Conservation (phyloP, 768 basidiomycete genomes). For the Phanerochaete sordida region DNA sequence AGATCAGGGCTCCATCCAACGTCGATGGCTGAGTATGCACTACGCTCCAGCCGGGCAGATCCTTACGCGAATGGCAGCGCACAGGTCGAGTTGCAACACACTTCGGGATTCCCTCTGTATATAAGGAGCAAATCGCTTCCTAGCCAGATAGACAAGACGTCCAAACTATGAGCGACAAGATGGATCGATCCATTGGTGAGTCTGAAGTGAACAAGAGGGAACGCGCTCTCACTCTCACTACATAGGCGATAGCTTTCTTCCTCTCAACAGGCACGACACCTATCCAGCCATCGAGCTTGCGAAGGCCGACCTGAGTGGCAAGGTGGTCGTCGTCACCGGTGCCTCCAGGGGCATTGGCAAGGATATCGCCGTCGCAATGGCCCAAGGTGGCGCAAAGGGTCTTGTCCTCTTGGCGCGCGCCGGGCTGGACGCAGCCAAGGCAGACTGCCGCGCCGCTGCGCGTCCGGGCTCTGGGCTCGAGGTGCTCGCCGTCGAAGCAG, state of each 20-base stretch:
- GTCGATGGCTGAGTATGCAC: too few relatives aligned
- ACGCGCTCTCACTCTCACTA: too few relatives aligned
- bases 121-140: too few relatives aligned
- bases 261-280: neutral
- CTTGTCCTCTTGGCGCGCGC: neutral
- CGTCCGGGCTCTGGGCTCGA: conserved; percentile 3
- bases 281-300: neutral
- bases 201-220: too few relatives aligned
- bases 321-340: neutral
- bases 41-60: too few relatives aligned
- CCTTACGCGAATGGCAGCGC: too few relatives aligned
- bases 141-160: too few relatives aligned
- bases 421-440: neutral
- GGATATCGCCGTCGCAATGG: neutral
- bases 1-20: too few relatives aligned
- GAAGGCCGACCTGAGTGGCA: neutral
- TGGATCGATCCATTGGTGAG: too few relatives aligned
- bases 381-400: neutral
- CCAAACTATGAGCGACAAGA: too few relatives aligned
- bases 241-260: neutral
- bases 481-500: conserved; percentile 20
- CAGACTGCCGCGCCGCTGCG: conserved; percentile 9
- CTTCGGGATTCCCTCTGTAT: too few relatives aligned
- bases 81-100: too few relatives aligned
- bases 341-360: neutral